Percentiles rank a stretch among this genome's conserved stretches.
Conservation (phyloP, 108 stramenopile species). For the Asterionellopsis glacialis region DNA sequence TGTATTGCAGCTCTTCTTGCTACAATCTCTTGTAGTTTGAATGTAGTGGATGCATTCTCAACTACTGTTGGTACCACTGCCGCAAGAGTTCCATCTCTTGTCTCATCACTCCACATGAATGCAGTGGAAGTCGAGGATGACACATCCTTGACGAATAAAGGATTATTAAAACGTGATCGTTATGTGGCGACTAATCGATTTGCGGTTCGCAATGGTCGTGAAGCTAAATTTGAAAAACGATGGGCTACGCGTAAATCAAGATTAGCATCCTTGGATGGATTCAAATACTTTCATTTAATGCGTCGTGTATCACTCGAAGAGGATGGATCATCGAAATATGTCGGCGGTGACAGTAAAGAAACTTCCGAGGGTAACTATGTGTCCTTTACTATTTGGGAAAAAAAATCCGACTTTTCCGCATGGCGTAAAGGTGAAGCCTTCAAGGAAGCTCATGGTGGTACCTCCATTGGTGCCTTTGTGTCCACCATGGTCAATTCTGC, state of each 20-base stretch:
- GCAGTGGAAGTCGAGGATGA: too few species aligned
- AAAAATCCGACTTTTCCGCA: slow-evolving; percentile 76
- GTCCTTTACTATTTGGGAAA: slow-evolving; percentile 79
- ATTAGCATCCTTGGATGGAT: slow-evolving; percentile 74
- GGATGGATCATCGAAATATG: slow-evolving; percentile 21
- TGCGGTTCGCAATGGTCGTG: slow-evolving; percentile 66
- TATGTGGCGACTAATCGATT: slow-evolving; percentile 85
- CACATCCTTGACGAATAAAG: slow-evolving; percentile 6
- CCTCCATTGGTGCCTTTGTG: slow-evolving; percentile 72
- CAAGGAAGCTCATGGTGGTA: slow-evolving; percentile 91
- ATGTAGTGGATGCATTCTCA: too few species aligned
- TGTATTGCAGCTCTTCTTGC: too few species aligned
- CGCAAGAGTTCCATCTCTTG: too few species aligned
- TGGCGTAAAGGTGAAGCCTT: slow-evolving; percentile 87
- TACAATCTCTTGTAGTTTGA: too few species aligned
- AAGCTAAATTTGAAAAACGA: slow-evolving; percentile 78
- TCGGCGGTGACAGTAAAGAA: slow-evolving; percentile 21
- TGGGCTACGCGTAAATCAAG: slow-evolving; percentile 83
- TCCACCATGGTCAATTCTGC: slow-evolving; percentile 74
- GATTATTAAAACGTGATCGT: slow-evolving; percentile 63
- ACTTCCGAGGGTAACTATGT: slow-evolving; percentile 67
- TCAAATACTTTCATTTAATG: slow-evolving; percentile 87
- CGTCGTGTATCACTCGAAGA: slow-evolving; percentile 49
- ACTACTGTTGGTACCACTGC: too few species aligned
- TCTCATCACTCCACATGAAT: too few species aligned